phyloP scores from a whole-genome alignment of 2,329 filamentous ascomycete genomes.

The Trichoderma sp. region DNA sequence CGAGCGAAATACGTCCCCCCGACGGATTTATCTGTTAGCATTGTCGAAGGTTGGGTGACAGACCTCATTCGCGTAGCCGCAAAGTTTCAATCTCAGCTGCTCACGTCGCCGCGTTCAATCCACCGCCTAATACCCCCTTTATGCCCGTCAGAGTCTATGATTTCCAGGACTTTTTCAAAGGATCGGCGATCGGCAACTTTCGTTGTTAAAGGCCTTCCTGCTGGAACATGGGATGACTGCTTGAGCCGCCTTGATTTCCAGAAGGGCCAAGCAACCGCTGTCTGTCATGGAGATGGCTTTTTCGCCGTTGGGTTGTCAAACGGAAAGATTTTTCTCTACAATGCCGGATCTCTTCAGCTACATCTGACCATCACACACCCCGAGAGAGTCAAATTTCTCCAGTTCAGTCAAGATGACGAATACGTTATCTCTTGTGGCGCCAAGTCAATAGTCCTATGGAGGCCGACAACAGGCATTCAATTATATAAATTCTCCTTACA shows the following conservation, averaged over 20 bases:
- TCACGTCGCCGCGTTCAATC: neutral
- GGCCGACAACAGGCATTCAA: neutral
- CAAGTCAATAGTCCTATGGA: neutral
- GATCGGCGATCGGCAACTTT: neutral
- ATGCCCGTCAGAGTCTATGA: neutral
- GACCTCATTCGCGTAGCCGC: neutral
- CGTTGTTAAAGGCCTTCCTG: neutral
- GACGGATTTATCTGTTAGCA: neutral
- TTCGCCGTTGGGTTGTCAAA: neutral
- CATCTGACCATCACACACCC: neutral
- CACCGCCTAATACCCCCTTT: neutral
- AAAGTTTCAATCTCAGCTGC: neutral
- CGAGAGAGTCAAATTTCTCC: neutral
- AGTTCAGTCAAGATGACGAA: slow-evolving; percentile 7
- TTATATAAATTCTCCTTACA: neutral
- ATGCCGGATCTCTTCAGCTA: neutral
- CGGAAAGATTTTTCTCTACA: neutral
- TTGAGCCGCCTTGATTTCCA: neutral
- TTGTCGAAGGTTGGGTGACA: neutral
- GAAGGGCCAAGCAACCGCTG: neutral
- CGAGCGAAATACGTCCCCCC: neutral
- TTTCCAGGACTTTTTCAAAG: neutral
- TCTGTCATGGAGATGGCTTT: neutral
- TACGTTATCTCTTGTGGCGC: neutral
- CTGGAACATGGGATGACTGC: neutral